Percentiles rank a stretch among this genome's conserved stretches.
Evolutionary conservation across 2,329 filamentous ascomycete species (phyloP).

Genomic region (Bipolaris gigantea): DNA sequence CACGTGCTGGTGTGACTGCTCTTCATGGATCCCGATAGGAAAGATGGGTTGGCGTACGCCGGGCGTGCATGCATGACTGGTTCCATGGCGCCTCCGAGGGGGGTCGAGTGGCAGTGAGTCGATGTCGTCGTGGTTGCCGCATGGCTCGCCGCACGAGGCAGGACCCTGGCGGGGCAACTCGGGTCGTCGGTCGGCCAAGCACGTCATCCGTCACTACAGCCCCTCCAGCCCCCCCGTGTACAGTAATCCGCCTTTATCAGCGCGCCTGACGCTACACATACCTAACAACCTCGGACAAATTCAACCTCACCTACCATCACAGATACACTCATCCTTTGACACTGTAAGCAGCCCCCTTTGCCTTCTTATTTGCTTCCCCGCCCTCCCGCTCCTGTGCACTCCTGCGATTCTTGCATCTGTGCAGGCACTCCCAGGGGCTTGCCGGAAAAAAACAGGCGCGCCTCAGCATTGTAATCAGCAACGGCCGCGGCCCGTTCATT

Average conservation of each 20-base stretch:
- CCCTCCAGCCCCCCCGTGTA: constrained; percentile 17
- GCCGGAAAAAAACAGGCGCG: constrained; percentile 38
- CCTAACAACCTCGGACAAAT: constrained; percentile 6
- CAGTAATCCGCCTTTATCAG: constrained; percentile 32
- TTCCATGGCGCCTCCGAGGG: too few species aligned
- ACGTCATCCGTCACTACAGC: constrained; percentile 25
- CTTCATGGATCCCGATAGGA: background rate
- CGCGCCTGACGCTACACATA: constrained; percentile 15
- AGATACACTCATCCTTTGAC: constrained; percentile 18
- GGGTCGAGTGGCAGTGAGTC: too few species aligned
- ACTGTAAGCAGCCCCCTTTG: constrained; percentile 30
- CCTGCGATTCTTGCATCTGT: constrained; percentile 15
- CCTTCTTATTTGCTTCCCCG: constrained; percentile 4
- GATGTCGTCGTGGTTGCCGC: background rate
- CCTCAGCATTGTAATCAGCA: constrained; percentile 36
- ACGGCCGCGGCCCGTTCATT: constrained; percentile 36
- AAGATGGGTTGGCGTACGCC: background rate
- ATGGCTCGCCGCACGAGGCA: constrained; percentile 13
- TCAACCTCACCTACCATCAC: constrained; percentile 15
- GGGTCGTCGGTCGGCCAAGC: constrained; percentile 22
- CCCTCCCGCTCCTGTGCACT: constrained; percentile 7
- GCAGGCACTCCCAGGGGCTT: constrained; percentile 31
- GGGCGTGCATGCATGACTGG: too few species aligned
- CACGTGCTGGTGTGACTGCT: too few species aligned
- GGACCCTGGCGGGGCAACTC: constrained; percentile 19